Base-by-base conservation (phyloP, 2,329 filamentous ascomycete species). In the Fusarium siculi region DNA sequence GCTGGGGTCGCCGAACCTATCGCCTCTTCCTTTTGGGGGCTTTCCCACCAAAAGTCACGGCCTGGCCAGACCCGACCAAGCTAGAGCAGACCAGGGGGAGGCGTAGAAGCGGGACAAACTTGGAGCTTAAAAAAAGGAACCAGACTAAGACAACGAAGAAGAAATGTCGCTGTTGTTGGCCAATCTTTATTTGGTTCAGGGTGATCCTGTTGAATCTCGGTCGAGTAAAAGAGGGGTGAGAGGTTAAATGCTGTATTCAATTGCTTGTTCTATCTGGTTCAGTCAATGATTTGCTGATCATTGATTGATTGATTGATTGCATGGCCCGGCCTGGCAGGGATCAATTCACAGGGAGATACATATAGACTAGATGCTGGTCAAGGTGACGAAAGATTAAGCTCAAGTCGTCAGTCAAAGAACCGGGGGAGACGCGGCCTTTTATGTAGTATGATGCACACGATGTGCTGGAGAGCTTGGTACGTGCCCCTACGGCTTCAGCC, bases 1-100 rank as follows among this genome's bases (percentile, higher is more conserved):
- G 57, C 34, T 62, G 70, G 70, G 66, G 63, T 68, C 71, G 71
- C 71, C 71, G 67, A 74, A 62, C 53, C 54, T 63, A 58, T 68
- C 32, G 60, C 66, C 40, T 71, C 50, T 55, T 60, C n/a, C 53
- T 55, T 68, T 70, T 43, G 57, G 66, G 66, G 52, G 63, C 39
- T 54, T 50, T 57, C 30, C 53, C 53, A 47, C 47, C 47, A 30
- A 56, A 55, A 52, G 66, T 62, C 37, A 64, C 44, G 64, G n/a
- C 47, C 16, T 50, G 9, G 30, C 23, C n/a, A 23, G n/a, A 34
- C 47, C 47, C 47, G 16, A 23, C 47, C n/a, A 19, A 30, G 34
- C 50, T 36, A 37, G 49, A 52, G 32, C n/a, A 36, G 49, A 66
- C 66, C 73, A 71, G 74, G 72, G 62, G 69, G 66, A 57, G 74